Base-by-base conservation (phyloP, 2,329 filamentous ascomycete species). In the Pseudogymnoascus pannorum region DNA sequence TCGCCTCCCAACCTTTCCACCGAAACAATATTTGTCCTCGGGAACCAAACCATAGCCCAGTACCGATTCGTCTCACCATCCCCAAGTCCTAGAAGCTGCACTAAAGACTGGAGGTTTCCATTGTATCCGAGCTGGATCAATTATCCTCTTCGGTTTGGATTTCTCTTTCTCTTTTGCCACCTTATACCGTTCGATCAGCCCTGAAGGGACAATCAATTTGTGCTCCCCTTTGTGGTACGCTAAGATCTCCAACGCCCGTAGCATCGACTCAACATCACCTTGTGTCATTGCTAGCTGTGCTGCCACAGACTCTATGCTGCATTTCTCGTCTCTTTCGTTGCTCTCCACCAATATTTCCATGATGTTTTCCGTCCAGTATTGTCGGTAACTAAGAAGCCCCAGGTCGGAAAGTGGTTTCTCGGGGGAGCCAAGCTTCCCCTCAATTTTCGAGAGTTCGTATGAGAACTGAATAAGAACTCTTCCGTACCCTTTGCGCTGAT, bases 101-200 rank as follows among this genome's bases (percentile, higher is more conserved):
- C 88, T 92, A 71, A 97, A 97, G 0, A 97, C 89, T 0, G 94
- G 94, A 9, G 94, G 93, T 75, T 96, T 97, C 94, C 94, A 99
- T 70, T 92, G 88, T 62, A 99, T 85, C 69, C 84, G 83, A 18
- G 85, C 82, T 0, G 92, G 81, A 64, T 96, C 89, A 66, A 99
- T 92, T 48, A 82, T 76, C 60, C 88, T 82, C 73, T 87, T 87
- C 63, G 87, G 85, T 75, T 95, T 97, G 60, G 84, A 72, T 75
- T 88, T 92, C 66, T 89, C 85, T 76, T 91, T 95, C 68, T 92
- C 88, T 66, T 89, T 82, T 72, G 88, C 82, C 62, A 86, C 82
- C 65, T 85, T 77, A 61, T 71, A 66, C 69, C 85, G 81, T 66
- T 83, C 80, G 48, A 97, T 80, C 59, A 96, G 82, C 63, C 90